Evolutionary conservation across 1,284 basidiomycete species (phyloP).

Genomic region (Phenoliferia sp.): DNA sequence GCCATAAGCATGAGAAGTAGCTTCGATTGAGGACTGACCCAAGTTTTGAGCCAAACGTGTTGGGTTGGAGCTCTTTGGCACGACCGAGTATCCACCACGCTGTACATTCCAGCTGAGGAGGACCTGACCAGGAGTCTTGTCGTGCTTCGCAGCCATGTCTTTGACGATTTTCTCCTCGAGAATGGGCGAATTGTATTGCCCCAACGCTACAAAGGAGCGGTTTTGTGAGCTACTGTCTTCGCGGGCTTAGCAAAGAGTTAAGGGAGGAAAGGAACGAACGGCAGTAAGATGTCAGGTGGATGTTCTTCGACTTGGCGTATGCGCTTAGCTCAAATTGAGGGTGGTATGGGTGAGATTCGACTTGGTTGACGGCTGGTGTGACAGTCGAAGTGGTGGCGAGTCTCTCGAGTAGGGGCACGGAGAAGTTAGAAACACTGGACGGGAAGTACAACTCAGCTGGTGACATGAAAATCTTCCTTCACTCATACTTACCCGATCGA

Average conservation of each 20-base stretch:
- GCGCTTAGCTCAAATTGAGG: constrained; percentile 62
- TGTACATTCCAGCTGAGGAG: constrained; percentile 6
- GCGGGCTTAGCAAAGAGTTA: not conserved
- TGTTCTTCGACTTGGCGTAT: constrained; percentile 63
- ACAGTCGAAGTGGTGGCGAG: constrained; percentile 55
- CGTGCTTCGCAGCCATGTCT: constrained; percentile 1
- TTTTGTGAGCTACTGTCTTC: not conserved
- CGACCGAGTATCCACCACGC: constrained; percentile 5
- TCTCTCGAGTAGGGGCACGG: constrained; percentile 6
- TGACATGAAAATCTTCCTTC: not conserved
- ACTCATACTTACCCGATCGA: not conserved
- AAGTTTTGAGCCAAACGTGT: constrained; percentile 1
- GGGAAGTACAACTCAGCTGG: no score
- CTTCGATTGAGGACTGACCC: not conserved
- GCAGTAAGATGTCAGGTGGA: constrained; percentile 76
- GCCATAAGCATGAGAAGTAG: not conserved
- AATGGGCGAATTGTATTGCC: constrained; percentile 5
- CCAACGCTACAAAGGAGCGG: not conserved
- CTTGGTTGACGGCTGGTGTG: constrained; percentile 62
- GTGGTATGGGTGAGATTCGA: constrained; percentile 29
- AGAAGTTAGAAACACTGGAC: constrained; percentile 51
- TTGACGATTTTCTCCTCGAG: not conserved
- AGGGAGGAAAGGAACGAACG: constrained; percentile 61
- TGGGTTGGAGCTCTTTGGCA: constrained; percentile 7
- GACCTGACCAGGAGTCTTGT: not conserved